Evolutionary conservation across 208 protist species (phyloP).

Genomic region (Leishmania braziliensis): DNA sequence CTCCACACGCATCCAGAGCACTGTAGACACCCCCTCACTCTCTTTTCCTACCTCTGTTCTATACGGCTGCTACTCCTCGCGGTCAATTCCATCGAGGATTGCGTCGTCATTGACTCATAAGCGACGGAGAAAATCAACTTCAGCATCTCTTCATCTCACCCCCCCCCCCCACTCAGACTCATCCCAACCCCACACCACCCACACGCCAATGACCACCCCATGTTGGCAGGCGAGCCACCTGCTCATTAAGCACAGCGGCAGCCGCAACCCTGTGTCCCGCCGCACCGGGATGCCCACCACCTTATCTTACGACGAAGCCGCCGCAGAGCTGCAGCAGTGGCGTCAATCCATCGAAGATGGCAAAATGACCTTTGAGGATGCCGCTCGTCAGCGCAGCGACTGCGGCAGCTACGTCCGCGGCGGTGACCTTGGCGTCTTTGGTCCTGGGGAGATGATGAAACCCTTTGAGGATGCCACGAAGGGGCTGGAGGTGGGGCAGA

Average conservation of each 20-base stretch:
- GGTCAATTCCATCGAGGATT: background rate
- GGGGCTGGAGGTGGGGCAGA: slow-evolving; percentile 75
- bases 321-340: slow-evolving; percentile 79
- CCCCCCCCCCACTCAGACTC: background rate
- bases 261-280: slow-evolving; percentile 90
- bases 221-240: slow-evolving; percentile 78
- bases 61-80: background rate
- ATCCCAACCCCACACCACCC: background rate
- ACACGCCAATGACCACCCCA: slow-evolving; percentile 31
- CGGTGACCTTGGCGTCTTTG: slow-evolving; percentile 91
- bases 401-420: slow-evolving; percentile 81
- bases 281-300: slow-evolving; percentile 72
- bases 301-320: slow-evolving; percentile 73
- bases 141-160: background rate
- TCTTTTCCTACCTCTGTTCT: background rate
- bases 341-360: slow-evolving; percentile 63
- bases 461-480: slow-evolving; percentile 92
- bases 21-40: background rate
- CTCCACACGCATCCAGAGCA: background rate
- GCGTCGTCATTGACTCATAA: background rate
- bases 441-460: slow-evolving; percentile 94
- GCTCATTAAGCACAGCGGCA: slow-evolving; percentile 90
- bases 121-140: background rate
- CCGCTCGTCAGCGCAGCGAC: slow-evolving; percentile 86
- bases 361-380: slow-evolving; percentile 80